Conservation (phyloP, 495 filamentous ascomycete species). For the Aspergillus bertholletiae region DNA sequence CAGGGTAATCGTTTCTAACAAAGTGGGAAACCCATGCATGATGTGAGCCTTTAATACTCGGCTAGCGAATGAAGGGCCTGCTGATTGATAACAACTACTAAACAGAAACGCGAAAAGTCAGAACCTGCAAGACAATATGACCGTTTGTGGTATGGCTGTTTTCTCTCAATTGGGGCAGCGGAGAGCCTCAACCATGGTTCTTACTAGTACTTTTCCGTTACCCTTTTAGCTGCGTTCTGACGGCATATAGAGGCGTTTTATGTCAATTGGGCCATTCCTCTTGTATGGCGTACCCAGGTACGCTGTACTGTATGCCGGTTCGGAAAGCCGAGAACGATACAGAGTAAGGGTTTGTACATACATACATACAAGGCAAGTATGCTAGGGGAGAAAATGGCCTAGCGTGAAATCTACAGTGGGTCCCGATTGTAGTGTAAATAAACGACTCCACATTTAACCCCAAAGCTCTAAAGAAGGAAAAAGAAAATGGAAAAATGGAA, state of each 20-base stretch:
- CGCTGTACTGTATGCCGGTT: not conserved
- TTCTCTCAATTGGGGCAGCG: constrained; percentile 5
- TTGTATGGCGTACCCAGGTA: not conserved
- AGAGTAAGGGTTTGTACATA: constrained; percentile 9
- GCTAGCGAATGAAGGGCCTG: constrained; percentile 5
- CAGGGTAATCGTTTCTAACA: not conserved
- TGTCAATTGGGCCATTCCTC: not conserved
- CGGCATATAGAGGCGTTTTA: not conserved
- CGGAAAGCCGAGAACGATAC: constrained; percentile 1
- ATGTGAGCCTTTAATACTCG: not conserved
- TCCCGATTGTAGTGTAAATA: constrained; percentile 23
- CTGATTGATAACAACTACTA: constrained; percentile 2
- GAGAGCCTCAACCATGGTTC: constrained; percentile 20
- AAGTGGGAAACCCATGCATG: constrained; percentile 7
- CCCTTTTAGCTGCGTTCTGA: constrained; percentile 1
- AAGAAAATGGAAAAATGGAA: not conserved
- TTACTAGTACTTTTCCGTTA: not conserved
- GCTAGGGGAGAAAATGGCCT: constrained; percentile 1
- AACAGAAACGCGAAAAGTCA: constrained; percentile 9
- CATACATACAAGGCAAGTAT: not conserved
- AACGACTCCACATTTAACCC: constrained; percentile 23
- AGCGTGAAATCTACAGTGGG: constrained; percentile 10
- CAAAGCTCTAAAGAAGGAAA: constrained; percentile 10
- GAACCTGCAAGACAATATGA: constrained; percentile 14
- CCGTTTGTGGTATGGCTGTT: constrained; percentile 9